These are phyloP conservation scores for Colletotrichum gloeosporioides DNA, from an alignment of 2,329 filamentous ascomycete genomes.

Conservation along the genomic window DNA sequence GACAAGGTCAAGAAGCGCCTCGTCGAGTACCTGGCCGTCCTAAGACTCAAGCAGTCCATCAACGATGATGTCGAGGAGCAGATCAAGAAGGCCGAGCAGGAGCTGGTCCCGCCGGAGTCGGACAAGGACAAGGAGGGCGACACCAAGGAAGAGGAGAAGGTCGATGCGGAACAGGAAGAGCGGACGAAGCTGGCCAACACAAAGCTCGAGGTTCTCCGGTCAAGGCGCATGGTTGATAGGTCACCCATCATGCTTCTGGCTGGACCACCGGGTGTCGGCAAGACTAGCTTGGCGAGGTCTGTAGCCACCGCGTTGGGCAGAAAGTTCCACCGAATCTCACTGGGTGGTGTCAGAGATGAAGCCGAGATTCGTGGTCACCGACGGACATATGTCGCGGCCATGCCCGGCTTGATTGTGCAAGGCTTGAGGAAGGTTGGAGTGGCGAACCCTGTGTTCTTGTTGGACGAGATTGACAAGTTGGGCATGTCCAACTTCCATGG, in stretches of 20 bases:
- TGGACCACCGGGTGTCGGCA: slow-evolving; percentile 92
- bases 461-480: slow-evolving; percentile 98
- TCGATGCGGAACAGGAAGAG: slow-evolving; percentile 31
- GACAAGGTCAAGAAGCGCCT: slow-evolving; percentile 97
- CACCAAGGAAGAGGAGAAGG: slow-evolving; percentile 36
- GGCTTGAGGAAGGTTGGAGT: slow-evolving; percentile 95
- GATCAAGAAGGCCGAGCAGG: slow-evolving; percentile 70
- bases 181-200: slow-evolving; percentile 51
- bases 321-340: slow-evolving; percentile 96
- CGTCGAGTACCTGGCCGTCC: slow-evolving; percentile 94
- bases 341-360: slow-evolving; percentile 94
- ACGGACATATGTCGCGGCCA: slow-evolving; percentile 96
- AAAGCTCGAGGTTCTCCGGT: slow-evolving; percentile 77
- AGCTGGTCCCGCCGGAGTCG: slow-evolving; percentile 39
- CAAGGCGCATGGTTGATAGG: slow-evolving; percentile 89
- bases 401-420: slow-evolving; percentile 94
- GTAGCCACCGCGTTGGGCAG: slow-evolving; percentile 90
- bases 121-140: slow-evolving; percentile 34
- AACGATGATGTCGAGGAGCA: slow-evolving; percentile 84
- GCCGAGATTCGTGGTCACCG: slow-evolving; percentile 96
- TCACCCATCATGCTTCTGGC: slow-evolving; percentile 94
- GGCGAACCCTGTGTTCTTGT: slow-evolving; percentile 90
- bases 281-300: slow-evolving; percentile 93
- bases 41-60: slow-evolving; percentile 90
- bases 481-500: slow-evolving; percentile 91